Base-by-base conservation (phyloP, 495 filamentous ascomycete species). In the Neurospora sp. region DNA sequence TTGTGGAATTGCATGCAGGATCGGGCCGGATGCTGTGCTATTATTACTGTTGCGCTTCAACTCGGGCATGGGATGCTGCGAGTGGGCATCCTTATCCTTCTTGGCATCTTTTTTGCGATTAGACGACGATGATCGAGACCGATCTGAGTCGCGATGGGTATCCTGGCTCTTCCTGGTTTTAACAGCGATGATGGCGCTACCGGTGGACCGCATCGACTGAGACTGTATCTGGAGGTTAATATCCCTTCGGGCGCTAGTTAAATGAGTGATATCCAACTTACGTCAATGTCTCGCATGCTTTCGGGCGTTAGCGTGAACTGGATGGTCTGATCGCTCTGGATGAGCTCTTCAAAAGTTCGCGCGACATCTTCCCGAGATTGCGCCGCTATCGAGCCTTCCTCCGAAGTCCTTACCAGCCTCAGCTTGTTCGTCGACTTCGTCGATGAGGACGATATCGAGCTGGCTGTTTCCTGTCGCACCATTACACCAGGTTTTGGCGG, bases 231-330 rank as follows among this genome's bases (percentile, higher is more conserved):
- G 38, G 31, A 46, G 1, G 70, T 84, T 82, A 84, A 79, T 66
- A 66, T 66, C 54, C 69, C 18, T 69, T 70, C 12, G 12, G 9
- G 44, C 71, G n/a, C 10, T 37, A 60, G 42, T 60, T 46, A 69
- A 23, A 62, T 37, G 39, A 40, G 9, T 38, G 31, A 70, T 20
- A 39, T 23, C 38, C 14, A n/a, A 82, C 90, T 84, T 84, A 93
- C 92, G 78, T 95, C 91, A 76, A 95, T 92, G 74, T 95, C 91
- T 70, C 95, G 90, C 87, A 98, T 92, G 74, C 86, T 93, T 78
- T 93, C 91, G 2, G 96, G 95, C 2, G 96, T 99, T 39, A 98
- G 86, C 3, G 96, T 98, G 79, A 91, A 98, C 80, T 95, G 94
- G 66, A 99, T 91, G 3, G 96, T 98, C 79, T 97, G 91, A 72